Evolutionary conservation across 1,139 yeast genomes (phyloP).

Genomic region (Protomyces inundatus): DNA sequence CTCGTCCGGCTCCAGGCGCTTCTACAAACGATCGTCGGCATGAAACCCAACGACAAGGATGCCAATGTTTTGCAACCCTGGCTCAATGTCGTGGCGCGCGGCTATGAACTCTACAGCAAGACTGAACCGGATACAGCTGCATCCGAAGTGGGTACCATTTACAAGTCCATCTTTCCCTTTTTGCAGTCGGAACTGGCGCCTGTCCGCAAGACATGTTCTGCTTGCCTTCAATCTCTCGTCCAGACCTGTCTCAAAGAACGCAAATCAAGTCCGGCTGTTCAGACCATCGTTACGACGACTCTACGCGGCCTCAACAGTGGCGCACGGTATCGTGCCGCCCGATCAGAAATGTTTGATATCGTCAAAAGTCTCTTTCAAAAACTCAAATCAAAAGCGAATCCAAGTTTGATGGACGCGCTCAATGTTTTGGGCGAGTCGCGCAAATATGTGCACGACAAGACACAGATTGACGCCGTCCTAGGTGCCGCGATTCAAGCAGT

Average conservation of each 20-base stretch:
- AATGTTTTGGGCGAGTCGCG: slow-evolving; percentile 82
- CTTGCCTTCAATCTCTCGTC: slow-evolving; percentile 74
- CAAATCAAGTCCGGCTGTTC: slow-evolving; percentile 48
- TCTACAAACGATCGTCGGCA: slow-evolving; percentile 59
- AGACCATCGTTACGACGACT: slow-evolving; percentile 39
- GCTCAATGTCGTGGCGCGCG: slow-evolving; percentile 91
- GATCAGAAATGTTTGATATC: slow-evolving; percentile 67
- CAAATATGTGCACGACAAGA: slow-evolving; percentile 61
- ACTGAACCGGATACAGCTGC: slow-evolving; percentile 54
- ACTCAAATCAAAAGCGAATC: slow-evolving; percentile 63
- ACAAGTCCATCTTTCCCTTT: slow-evolving; percentile 19
- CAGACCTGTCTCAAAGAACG: slow-evolving; percentile 61
- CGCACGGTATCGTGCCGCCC: slow-evolving; percentile 60
- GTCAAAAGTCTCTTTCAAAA: slow-evolving; percentile 60
- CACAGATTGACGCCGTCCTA: slow-evolving; percentile 74
- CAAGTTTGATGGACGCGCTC: slow-evolving; percentile 62
- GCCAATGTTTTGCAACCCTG: slow-evolving; percentile 85
- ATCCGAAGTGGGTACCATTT: slow-evolving; percentile 7
- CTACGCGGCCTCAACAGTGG: slow-evolving; percentile 24
- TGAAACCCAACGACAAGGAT: slow-evolving; percentile 78
- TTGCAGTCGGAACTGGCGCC: slow-evolving; percentile 63
- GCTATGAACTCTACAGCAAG: slow-evolving; percentile 61
- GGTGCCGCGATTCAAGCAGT: slow-evolving; percentile 70
- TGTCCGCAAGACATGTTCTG: slow-evolving; percentile 72
- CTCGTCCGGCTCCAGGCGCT: slow-evolving; percentile 53